A percentile compares a stretch with the other conserved stretches of the same genome.
Evolutionary conservation across 331 rosid genomes (phyloP).

Genomic region (Quercus lobata): DNA sequence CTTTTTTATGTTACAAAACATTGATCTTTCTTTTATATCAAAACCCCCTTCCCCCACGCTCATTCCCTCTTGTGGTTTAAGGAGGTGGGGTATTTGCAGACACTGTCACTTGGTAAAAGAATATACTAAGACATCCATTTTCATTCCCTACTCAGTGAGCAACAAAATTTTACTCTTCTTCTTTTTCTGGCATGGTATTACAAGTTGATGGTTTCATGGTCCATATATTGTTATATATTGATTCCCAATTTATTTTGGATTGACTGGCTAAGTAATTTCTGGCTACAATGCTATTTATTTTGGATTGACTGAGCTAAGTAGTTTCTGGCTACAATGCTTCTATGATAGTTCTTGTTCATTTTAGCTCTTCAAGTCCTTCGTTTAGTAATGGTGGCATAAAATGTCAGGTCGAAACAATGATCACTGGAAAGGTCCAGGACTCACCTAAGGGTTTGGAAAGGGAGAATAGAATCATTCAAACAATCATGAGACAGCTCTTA

Average conservation of each 20-base stretch:
- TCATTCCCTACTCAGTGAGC: not conserved
- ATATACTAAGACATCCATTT: not conserved
- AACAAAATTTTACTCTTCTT: conserved; percentile 1
- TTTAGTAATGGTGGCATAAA: conserved; percentile 28
- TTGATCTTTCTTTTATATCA: not conserved
- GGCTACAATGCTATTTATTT: not conserved
- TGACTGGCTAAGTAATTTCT: conserved; percentile 3
- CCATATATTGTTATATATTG: not conserved
- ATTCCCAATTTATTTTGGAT: not conserved
- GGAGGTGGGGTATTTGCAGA: not conserved
- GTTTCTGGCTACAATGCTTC: conserved; percentile 5
- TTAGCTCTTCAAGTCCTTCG: conserved; percentile 14
- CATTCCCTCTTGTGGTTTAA: not conserved
- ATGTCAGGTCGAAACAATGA: conserved; percentile 84
- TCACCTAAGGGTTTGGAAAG: conserved; percentile 87
- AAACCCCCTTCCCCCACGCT: not conserved
- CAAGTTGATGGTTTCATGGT: not conserved
- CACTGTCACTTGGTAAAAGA: not conserved
- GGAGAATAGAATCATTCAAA: conserved; percentile 85
- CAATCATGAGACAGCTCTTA: conserved; percentile 78
- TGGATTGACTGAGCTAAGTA: not conserved
- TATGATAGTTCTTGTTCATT: conserved; percentile 1
- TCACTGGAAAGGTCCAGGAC: conserved; percentile 75
- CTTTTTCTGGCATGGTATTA: not conserved
- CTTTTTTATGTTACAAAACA: not conserved